Conservation (phyloP, 2,329 filamentous ascomycete genomes). For the Phaeosphaeriaceae sp. region DNA sequence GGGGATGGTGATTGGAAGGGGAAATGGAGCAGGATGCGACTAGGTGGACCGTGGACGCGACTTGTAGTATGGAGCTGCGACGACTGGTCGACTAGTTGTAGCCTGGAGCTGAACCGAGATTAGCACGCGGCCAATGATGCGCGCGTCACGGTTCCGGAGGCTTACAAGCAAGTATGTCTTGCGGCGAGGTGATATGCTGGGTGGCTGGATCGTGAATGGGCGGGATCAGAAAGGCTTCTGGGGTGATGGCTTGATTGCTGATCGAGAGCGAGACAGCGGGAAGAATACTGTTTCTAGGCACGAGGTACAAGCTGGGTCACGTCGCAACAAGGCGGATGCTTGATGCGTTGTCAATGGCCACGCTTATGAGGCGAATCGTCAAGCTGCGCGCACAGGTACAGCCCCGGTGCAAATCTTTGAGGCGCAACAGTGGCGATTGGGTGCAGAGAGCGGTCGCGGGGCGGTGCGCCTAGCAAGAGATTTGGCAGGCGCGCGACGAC, state of each 20-base stretch:
- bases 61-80: constrained; percentile 26
- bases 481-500: constrained; percentile 19
- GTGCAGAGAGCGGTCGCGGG: constrained; percentile 33
- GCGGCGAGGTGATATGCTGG: constrained; percentile 22
- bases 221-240: constrained; percentile 29
- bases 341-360: constrained; percentile 54
- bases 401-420: constrained; percentile 38
- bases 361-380: constrained; percentile 47
- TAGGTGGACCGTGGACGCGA: constrained; percentile 32
- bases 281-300: constrained; percentile 38
- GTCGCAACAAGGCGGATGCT: constrained; percentile 47
- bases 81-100: constrained; percentile 40
- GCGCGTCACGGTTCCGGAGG: constrained; percentile 22
- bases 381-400: constrained; percentile 37
- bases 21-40: constrained; percentile 26
- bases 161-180: constrained; percentile 30
- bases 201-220: constrained; percentile 24
- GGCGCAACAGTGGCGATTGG: constrained; percentile 39
- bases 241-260: constrained; percentile 42
- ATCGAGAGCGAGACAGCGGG: constrained; percentile 35
- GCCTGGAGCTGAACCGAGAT: constrained; percentile 43
- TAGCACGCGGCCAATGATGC: constrained; percentile 39
- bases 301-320: constrained; percentile 42
- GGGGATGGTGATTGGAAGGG: constrained; percentile 35
- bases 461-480: constrained; percentile 40